Conservation (phyloP, 2,329 filamentous ascomycete genomes). For the Plectosphaerella sp. region DNA sequence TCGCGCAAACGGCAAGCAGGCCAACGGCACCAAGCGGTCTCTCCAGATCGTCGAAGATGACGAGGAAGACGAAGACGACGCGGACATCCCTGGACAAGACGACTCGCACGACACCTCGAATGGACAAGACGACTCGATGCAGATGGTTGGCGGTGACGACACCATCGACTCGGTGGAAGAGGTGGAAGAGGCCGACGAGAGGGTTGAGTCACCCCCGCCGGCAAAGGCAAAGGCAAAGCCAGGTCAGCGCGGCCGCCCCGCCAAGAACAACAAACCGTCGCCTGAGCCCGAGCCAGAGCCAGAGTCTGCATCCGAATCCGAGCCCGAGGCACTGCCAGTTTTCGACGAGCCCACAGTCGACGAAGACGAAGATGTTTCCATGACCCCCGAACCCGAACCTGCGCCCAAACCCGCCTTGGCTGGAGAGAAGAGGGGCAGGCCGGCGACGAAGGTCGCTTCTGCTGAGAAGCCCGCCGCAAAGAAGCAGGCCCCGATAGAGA, state of each 20-base stretch:
- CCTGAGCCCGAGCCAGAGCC: neutral
- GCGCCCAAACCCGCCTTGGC: conserved; percentile 2
- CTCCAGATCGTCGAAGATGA: conserved; percentile 24
- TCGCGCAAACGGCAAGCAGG: conserved; percentile 10
- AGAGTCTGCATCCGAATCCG: neutral
- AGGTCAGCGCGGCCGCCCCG: neutral
- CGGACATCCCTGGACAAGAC: conserved; percentile 12
- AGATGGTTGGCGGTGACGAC: conserved; percentile 29
- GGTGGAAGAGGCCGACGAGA: conserved; percentile 12
- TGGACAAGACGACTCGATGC: conserved; percentile 34
- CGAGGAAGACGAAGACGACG: conserved; percentile 17
- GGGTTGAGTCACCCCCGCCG: conserved; percentile 3
- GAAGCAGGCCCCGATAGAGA: neutral
- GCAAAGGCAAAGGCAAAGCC: neutral
- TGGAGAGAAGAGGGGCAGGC: neutral
- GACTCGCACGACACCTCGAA: conserved; percentile 18
- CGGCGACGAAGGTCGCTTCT: neutral
- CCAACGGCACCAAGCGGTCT: conserved; percentile 18
- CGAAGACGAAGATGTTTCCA: neutral
- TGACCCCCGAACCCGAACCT: neutral
- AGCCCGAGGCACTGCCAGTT: conserved; percentile 8
- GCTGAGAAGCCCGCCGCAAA: conserved; percentile 3
- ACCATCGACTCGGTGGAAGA: conserved; percentile 6
- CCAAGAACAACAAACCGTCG: neutral
- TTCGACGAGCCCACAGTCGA: neutral